Base-by-base conservation (phyloP, 2,329 filamentous ascomycete genomes). In the Claviceps pusilla region DNA sequence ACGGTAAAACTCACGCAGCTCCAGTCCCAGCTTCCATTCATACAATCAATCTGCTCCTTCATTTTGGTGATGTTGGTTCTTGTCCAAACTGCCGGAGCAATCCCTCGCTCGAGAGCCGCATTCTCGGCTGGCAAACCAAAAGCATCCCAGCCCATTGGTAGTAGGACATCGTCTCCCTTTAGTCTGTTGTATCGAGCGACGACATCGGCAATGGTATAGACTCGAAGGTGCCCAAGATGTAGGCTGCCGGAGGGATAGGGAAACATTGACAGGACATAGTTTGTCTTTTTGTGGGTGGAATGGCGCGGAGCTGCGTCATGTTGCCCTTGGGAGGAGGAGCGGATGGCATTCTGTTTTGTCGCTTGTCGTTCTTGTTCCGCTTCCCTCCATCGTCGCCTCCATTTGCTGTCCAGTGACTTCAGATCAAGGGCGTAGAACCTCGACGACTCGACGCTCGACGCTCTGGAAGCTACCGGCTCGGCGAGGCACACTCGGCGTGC, bases 101-200 rank as follows among this genome's bases (percentile, higher is more conserved):
- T 76, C 12, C 87, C 87, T 57, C 85, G 75, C 69, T 94, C 87
- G 55, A 94, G 86, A 9, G 89, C 89, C 19, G 89, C 89, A 70
- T 95, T 95, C 68, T 95, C 89, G 47, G 89, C 89, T 11, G 89
- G 89, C 54, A 95, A 72, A 2, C 89, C 89, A 70, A 95, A 95
- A 5, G 88, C 87, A 73, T 95, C 89, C 89, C 89, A 95, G 11
- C 89, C 89, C 78, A 95, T 95, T n/a, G 89, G 88, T 59, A 95
- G 79, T 53, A 94, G 69, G 37, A 94, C 87, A 54, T 86, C 71
- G 60, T 82, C 76, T 16, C 89, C 89, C 60, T 83, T 81, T 71
- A 95, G 82, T 31, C 77, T 78, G 62, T 83, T 80, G 64, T 84
- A 94, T 53, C 89, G 79, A 14, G 88, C 82, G 52, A 95, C 71